Evolutionary conservation across 805 yeast species (phyloP).

Genomic region (Schizosaccharomyces cryophilus): DNA sequence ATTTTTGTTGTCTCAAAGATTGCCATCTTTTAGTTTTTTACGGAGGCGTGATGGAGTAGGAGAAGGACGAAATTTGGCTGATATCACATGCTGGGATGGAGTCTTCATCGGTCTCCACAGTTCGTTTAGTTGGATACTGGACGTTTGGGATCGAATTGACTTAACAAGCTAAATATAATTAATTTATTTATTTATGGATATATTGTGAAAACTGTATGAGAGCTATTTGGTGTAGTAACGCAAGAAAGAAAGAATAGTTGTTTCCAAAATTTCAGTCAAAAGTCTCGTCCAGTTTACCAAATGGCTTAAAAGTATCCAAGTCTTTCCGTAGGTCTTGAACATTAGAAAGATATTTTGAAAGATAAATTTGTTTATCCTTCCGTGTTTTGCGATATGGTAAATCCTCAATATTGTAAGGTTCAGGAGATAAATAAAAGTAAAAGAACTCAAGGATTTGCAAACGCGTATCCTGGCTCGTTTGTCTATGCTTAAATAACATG

Average conservation of each 20-base stretch:
- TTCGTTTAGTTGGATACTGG: background rate
- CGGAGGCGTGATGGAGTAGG: background rate
- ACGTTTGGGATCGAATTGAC: background rate
- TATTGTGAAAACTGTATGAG: no score
- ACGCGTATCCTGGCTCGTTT: constrained; percentile 20
- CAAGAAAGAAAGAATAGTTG: no score
- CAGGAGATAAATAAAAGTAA: constrained; percentile 30
- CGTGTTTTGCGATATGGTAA: constrained; percentile 14
- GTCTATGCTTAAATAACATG: constrained; percentile 10
- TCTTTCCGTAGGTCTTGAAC: constrained; percentile 16
- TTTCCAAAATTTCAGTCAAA: background rate
- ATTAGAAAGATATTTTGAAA: constrained; percentile 13
- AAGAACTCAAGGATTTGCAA: constrained; percentile 31
- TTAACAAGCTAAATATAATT: background rate
- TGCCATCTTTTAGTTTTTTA: background rate
- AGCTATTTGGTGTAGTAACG: no score
- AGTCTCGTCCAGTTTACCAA: constrained; percentile 13
- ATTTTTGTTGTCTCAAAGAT: background rate
- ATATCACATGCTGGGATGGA: constrained; percentile 1
- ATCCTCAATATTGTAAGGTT: constrained; percentile 11
- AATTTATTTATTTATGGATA: background rate
- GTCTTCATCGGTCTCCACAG: constrained; percentile 1
- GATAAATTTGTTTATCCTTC: constrained; percentile 14
- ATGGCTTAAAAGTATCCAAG: constrained; percentile 16
- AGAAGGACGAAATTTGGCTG: background rate